Base-by-base conservation (phyloP, 768 basidiomycete species). In the Kwoniella heveanensis region DNA sequence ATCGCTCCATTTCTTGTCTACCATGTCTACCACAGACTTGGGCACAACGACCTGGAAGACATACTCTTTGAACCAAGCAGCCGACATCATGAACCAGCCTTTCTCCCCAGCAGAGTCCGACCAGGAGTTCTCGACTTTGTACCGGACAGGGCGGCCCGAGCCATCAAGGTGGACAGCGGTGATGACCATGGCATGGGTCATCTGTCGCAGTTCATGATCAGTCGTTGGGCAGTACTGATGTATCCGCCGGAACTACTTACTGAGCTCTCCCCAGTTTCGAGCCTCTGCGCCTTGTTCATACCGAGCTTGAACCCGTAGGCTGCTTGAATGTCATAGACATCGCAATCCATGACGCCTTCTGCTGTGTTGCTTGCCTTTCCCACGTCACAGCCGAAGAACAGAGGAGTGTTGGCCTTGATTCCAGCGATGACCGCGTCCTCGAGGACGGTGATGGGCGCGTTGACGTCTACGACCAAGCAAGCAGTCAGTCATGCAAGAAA, bases 121-220 rank as follows among this genome's bases (percentile, higher is more conserved):
- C 95, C 95, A 98, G 2, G 88, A 90, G 82, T 98, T 98, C 84
- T 98, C 95, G 21, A 98, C 91, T 81, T 92, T 91, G 85, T 92
- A 98, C n/a, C 92, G 85, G 21, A 94, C 80, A 0, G 92, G 88
- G 61, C 85, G 86, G 56, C 91, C 91, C 1, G 79, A 76, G 58
- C 78, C 81, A 73, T 94, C 92, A 53, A 96, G 82, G 76, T 97
- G 94, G 19, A 94, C 94, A 19, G 86, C 94, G 19, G 90, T 88
- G 77, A 97, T 94, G 47, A 95, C 91, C 91, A 92, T 82, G 0
- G 81, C 80, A 77, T 97, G 94, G 0, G 93, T 97, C 93, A 96
- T 95, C 59, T 44, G 19, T 44, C 39, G 3, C 39, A 64, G n/a
- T n/a, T n/a, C n/a, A n/a, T n/a, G n/a, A n/a, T n/a, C n/a, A n/a